Percentiles rank a stretch among this genome's conserved stretches.
phyloP scores from a whole-genome alignment of 2,329 filamentous ascomycete genomes.

The Ambrosiella cleistominuta region DNA sequence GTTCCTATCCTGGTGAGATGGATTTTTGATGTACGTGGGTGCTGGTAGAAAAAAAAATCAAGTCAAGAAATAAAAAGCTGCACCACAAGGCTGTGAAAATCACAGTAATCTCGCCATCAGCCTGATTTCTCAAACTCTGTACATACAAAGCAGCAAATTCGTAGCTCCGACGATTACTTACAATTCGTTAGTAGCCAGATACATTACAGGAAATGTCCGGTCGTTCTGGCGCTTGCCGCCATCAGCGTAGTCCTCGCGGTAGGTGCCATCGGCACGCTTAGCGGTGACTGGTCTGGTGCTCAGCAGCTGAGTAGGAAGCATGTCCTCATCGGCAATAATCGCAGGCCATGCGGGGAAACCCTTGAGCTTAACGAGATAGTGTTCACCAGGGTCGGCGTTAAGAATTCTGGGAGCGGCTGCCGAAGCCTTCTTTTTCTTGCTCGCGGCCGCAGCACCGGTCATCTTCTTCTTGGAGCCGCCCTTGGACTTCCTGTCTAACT shows the following conservation, averaged over 20 bases:
- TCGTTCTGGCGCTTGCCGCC: conserved; percentile 74
- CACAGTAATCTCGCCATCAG: too few relatives aligned
- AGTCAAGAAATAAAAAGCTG: too few relatives aligned
- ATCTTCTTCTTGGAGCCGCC: conserved; percentile 50
- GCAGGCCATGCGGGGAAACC: conserved; percentile 90
- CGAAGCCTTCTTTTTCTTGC: conserved; percentile 72
- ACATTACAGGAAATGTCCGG: conserved; percentile 88
- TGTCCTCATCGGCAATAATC: conserved; percentile 83
- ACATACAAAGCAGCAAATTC: too few relatives aligned
- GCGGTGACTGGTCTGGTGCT: conserved; percentile 71
- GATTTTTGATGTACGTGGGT: not conserved
- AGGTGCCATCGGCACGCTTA: conserved; percentile 64
- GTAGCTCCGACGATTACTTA: conserved; percentile 30
- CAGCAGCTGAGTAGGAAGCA: conserved; percentile 67
- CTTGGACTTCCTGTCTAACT: conserved; percentile 21
- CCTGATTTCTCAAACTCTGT: too few relatives aligned
- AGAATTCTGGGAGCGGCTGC: conserved; percentile 52
- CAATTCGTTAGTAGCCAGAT: conserved; percentile 91
- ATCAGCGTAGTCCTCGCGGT: conserved; percentile 71
- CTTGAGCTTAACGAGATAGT: conserved; percentile 85
- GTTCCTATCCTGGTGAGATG: too few relatives aligned
- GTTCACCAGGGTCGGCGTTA: conserved; percentile 76
- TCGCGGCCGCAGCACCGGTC: conserved; percentile 45
- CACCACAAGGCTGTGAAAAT: too few relatives aligned
- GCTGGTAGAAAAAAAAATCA: not conserved